Conservation (phyloP, 257 asterid genomes). For the Galeopsis tetrahit region DNA sequence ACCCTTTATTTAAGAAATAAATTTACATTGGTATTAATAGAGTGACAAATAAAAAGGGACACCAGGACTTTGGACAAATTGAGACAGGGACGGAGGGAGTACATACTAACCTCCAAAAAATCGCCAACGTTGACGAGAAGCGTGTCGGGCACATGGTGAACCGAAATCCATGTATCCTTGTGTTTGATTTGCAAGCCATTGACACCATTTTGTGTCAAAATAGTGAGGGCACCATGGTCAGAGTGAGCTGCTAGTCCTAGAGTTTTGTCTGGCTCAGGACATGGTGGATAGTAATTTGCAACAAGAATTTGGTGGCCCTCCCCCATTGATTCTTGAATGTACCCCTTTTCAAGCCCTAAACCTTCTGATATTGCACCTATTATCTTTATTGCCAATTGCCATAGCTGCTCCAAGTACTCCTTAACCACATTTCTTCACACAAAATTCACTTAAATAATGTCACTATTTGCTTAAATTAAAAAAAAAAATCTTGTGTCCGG, state of each 20-base stretch:
- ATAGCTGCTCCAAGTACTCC: constrained; percentile 49
- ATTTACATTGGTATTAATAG: no score
- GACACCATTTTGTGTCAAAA: constrained; percentile 60
- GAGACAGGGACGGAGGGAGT: no score
- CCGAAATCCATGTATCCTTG: constrained; percentile 45
- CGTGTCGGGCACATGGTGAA: constrained; percentile 49
- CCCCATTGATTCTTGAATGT: constrained; percentile 48
- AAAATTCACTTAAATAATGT: background rate
- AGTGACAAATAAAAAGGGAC: no score
- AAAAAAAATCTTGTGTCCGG: no score
- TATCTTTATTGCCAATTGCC: constrained; percentile 46
- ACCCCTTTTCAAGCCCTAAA: constrained; percentile 49
- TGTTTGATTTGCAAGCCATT: constrained; percentile 63
- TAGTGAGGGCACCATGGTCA: constrained; percentile 64
- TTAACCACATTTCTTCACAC: constrained; percentile 44
- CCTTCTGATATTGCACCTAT: constrained; percentile 55
- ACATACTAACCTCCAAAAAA: constrained; percentile 54
- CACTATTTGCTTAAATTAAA: background rate
- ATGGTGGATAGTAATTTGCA: constrained; percentile 58
- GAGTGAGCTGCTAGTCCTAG: constrained; percentile 66
- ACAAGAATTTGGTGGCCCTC: constrained; percentile 56
- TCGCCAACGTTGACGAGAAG: constrained; percentile 67
- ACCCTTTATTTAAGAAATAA: no score
- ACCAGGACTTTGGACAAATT: no score
- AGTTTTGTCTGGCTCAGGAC: constrained; percentile 69